Evolutionary conservation across 495 filamentous ascomycete species (phyloP).

Genomic region (Tuber indicum): DNA sequence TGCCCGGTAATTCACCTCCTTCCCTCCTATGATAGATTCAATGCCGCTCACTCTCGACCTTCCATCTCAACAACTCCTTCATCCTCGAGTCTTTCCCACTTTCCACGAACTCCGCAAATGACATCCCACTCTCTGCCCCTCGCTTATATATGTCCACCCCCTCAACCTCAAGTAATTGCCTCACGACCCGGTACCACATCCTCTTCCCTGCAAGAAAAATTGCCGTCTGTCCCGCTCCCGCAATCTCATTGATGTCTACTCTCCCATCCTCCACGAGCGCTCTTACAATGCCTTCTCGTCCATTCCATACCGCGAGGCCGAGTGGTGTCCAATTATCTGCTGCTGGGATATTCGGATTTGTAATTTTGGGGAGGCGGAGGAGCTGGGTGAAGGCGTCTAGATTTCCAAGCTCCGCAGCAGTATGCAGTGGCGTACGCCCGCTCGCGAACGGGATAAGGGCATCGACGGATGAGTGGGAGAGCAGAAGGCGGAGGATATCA

Average conservation of each 20-base stretch:
- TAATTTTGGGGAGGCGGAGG: neutral
- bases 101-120: neutral
- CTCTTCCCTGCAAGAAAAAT: neutral
- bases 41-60: neutral
- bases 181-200: neutral
- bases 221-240: neutral
- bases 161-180: neutral
- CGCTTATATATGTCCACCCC: neutral
- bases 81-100: neutral
- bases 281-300: neutral
- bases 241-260: neutral
- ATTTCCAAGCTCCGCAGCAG: neutral
- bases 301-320: neutral
- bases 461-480: neutral
- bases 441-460: neutral
- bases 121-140: neutral
- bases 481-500: neutral
- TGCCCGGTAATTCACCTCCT: neutral
- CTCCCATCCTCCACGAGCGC: neutral
- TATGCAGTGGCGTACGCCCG: neutral
- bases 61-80: neutral
- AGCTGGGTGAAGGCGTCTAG: neutral
- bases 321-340: neutral
- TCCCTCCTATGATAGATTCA: neutral
- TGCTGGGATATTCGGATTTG: neutral